Percentiles rank a stretch among this genome's conserved stretches.
Conservation (phyloP, 2,329 filamentous ascomycete genomes). For the Colletotrichum higginsianum region DNA sequence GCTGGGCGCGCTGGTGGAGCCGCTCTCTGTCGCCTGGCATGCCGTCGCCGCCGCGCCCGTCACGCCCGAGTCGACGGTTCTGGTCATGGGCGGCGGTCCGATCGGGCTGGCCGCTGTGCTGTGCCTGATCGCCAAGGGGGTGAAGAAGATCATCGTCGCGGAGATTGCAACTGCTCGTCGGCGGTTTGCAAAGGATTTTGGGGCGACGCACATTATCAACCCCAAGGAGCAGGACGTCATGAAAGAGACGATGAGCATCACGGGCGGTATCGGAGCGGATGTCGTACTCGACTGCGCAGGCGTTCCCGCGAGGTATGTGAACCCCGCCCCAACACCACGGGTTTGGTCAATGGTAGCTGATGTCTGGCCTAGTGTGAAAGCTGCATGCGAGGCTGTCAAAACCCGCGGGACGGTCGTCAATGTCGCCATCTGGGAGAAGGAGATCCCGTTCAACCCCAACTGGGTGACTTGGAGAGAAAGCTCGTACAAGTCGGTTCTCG, state of each 20-base stretch:
- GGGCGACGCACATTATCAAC: slow-evolving; percentile 55
- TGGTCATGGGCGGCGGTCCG: slow-evolving; percentile 74
- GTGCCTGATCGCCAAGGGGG: slow-evolving; percentile 68
- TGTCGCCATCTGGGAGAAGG: slow-evolving; percentile 48
- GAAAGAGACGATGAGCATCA: slow-evolving; percentile 39
- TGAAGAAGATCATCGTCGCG: slow-evolving; percentile 69
- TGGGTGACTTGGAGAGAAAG: slow-evolving; percentile 45
- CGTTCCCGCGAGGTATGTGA: slow-evolving; percentile 42
- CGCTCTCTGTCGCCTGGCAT: slow-evolving; percentile 76
- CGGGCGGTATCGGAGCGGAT: slow-evolving; percentile 43
- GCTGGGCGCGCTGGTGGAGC: slow-evolving; percentile 73
- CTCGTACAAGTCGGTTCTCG: slow-evolving; percentile 43
- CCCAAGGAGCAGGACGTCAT: slow-evolving; percentile 43
- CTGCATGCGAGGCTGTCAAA: slow-evolving; percentile 45
- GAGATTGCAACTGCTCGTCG: slow-evolving; percentile 68
- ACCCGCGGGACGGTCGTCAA: slow-evolving; percentile 46
- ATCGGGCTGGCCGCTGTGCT: slow-evolving; percentile 74
- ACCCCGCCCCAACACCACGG: fast-evolving
- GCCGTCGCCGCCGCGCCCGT: slow-evolving; percentile 55
- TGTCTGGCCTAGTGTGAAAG: slow-evolving; percentile 33
- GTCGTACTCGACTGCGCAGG: slow-evolving; percentile 47
- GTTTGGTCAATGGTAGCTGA: not conserved
- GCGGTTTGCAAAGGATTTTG: slow-evolving; percentile 66
- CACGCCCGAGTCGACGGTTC: slow-evolving; percentile 60
- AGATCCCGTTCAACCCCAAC: slow-evolving; percentile 44